These are phyloP conservation scores for Sphagnum contortum DNA, from an alignment of 225 moss, liverwort and hornwort species.

Conservation along the genomic window DNA sequence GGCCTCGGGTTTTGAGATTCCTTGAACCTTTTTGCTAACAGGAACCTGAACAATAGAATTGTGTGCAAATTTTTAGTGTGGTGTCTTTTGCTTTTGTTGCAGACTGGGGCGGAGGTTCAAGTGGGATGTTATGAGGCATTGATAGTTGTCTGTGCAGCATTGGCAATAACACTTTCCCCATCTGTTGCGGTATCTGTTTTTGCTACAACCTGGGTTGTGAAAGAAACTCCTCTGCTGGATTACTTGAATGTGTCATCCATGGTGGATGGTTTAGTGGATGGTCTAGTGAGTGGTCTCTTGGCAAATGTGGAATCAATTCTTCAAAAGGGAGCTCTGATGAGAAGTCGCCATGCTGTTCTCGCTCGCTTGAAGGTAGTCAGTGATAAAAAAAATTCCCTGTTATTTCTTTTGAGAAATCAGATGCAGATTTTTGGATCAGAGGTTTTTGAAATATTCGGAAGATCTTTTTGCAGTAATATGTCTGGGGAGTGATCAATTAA, in stretches of 20 bases:
- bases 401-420: neutral
- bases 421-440: neutral
- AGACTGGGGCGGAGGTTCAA: slow-evolving; percentile 66
- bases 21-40: too few relatives aligned
- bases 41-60: too few relatives aligned
- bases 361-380: slow-evolving; percentile 36
- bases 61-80: too few relatives aligned
- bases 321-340: slow-evolving; percentile 38
- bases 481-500: too few relatives aligned
- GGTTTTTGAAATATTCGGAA: too few relatives aligned
- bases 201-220: slow-evolving; percentile 32
- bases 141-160: slow-evolving; percentile 53
- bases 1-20: too few relatives aligned
- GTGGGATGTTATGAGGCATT: slow-evolving; percentile 66
- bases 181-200: slow-evolving; percentile 21
- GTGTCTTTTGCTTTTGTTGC: slow-evolving; percentile 3
- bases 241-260: slow-evolving; percentile 25
- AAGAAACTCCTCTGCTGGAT: slow-evolving; percentile 19
- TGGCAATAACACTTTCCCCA: slow-evolving; percentile 51
- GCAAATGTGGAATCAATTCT: slow-evolving; percentile 28
- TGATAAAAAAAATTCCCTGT: too few relatives aligned
- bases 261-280: slow-evolving; percentile 20
- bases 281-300: slow-evolving; percentile 44
- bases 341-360: slow-evolving; percentile 41
- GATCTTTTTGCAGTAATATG: too few relatives aligned